Conservation (phyloP, 2,329 filamentous ascomycete genomes). For the Tolypocladium cylindrosporum region DNA sequence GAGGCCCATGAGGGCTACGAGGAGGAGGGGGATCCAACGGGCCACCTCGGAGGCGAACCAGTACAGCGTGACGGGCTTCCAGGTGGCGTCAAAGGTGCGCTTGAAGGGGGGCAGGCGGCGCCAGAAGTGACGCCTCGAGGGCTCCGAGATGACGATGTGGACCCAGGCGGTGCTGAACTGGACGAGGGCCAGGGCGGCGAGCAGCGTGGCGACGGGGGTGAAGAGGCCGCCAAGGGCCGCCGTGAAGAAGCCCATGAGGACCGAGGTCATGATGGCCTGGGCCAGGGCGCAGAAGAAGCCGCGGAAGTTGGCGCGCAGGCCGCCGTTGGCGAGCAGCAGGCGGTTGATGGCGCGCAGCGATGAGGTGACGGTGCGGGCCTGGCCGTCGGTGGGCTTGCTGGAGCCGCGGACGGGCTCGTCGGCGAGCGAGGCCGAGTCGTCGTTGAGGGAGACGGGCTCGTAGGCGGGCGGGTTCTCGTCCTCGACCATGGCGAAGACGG, state of each 20-base stretch:
- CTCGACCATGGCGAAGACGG: slow-evolving; percentile 47
- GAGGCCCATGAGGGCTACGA: slow-evolving; percentile 35
- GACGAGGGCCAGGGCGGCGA: slow-evolving; percentile 51
- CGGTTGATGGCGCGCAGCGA: slow-evolving; percentile 41
- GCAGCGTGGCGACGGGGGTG: slow-evolving; percentile 31
- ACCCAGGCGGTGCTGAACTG: slow-evolving; percentile 72
- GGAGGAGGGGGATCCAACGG: slow-evolving; percentile 32
- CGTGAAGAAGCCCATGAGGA: slow-evolving; percentile 35
- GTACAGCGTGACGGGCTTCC: slow-evolving; percentile 53
- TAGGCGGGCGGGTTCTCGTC: slow-evolving; percentile 47
- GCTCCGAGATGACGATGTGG: slow-evolving; percentile 71
- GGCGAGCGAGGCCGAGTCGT: slow-evolving; percentile 22
- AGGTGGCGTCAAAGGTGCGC: slow-evolving; percentile 57
- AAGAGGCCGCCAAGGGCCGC: slow-evolving; percentile 33
- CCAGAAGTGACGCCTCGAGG: slow-evolving; percentile 54
- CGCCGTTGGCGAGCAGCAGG: slow-evolving; percentile 51
- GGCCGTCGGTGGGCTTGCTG: slow-evolving; percentile 23
- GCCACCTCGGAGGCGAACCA: slow-evolving; percentile 47
- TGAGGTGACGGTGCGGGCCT: slow-evolving; percentile 33
- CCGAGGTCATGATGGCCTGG: slow-evolving; percentile 20
- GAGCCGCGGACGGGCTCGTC: slow-evolving; percentile 18
- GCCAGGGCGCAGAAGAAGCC: slow-evolving; percentile 46
- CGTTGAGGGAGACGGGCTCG: slow-evolving; percentile 37
- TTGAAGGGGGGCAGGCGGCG: slow-evolving; percentile 58
- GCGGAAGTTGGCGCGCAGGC: slow-evolving; percentile 58